phyloP scores from a whole-genome alignment of 2,329 filamentous ascomycete genomes.

The Teratosphaeria pseudoeucalypti region DNA sequence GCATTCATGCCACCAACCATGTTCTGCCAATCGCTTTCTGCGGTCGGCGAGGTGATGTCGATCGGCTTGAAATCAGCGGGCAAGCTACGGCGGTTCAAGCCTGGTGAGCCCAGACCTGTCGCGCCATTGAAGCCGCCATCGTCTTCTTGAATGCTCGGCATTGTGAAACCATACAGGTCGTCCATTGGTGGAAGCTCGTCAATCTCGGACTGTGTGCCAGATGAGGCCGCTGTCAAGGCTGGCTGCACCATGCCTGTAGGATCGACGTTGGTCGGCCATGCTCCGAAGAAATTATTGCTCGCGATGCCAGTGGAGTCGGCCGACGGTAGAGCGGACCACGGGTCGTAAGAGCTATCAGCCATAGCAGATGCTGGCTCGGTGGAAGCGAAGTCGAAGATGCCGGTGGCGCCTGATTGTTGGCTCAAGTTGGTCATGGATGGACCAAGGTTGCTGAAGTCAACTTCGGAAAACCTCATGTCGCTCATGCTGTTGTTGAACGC shows the following conservation, averaged over 20 bases:
- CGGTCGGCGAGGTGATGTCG: not conserved
- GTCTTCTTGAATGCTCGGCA: conserved; percentile 24
- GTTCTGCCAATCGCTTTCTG: conserved; percentile 1
- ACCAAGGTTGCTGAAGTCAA: conserved; percentile 18
- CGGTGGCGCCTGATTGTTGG: conserved; percentile 16
- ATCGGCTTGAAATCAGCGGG: conserved; percentile 14
- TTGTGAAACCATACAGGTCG: conserved; percentile 20
- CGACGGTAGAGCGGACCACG: conserved; percentile 21
- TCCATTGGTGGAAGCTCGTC: conserved; percentile 27
- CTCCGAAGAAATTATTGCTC: conserved; percentile 25
- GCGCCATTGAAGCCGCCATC: conserved; percentile 8
- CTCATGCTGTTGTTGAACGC: not conserved
- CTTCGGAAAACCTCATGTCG: conserved; percentile 10
- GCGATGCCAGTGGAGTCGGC: conserved; percentile 16
- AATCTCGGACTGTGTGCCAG: conserved; percentile 28
- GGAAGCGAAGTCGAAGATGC: conserved; percentile 11
- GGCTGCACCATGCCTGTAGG: conserved; percentile 21
- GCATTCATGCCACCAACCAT: not conserved
- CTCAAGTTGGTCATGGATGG: conserved; percentile 5
- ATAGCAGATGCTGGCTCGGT: conserved; percentile 19
- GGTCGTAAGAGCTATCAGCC: conserved; percentile 19
- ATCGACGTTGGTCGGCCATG: conserved; percentile 21
- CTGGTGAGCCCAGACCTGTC: conserved; percentile 4
- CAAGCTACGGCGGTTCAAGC: conserved; percentile 21
- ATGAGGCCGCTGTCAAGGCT: conserved; percentile 28